Conservation (phyloP, 2,329 filamentous ascomycete genomes). For the Neofusicoccum sp. region DNA sequence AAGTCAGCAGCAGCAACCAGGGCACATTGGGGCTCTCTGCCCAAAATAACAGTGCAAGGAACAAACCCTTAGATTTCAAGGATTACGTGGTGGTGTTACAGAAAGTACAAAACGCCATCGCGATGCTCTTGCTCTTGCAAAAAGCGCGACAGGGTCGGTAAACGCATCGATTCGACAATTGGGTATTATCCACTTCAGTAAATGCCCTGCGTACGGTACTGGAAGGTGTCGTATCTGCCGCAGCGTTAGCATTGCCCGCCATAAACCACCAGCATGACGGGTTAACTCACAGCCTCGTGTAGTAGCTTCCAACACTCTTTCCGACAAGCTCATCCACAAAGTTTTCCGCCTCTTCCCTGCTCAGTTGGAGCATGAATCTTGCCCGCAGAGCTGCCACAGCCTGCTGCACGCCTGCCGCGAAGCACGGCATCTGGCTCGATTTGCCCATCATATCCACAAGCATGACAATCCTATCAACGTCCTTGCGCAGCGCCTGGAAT, state of each 20-base stretch:
- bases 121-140: slow-evolving; percentile 10
- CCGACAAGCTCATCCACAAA: slow-evolving; percentile 81
- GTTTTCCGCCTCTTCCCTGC: slow-evolving; percentile 76
- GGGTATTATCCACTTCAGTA: slow-evolving; percentile 57
- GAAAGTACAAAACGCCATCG: slow-evolving; percentile 12
- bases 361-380: slow-evolving; percentile 80
- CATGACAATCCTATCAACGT: slow-evolving; percentile 79
- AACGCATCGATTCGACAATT: slow-evolving; percentile 7
- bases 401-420: slow-evolving; percentile 70
- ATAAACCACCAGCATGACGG: not conserved
- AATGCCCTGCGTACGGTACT: slow-evolving; percentile 86
- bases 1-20: not conserved
- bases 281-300: slow-evolving; percentile 72
- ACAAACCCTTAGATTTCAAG: not conserved
- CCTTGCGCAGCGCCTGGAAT: slow-evolving; percentile 78
- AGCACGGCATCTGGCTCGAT: slow-evolving; percentile 84
- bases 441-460: slow-evolving; percentile 83
- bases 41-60: not conserved
- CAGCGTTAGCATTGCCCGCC: not conserved
- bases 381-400: slow-evolving; percentile 71
- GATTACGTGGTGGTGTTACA: slow-evolving; percentile 10
- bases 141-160: slow-evolving; percentile 1
- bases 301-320: slow-evolving; percentile 85
- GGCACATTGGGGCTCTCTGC: not conserved
- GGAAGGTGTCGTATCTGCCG: slow-evolving; percentile 77